Evolutionary conservation across 345 rosid genomes (phyloP).

Genomic region (Fremontodendron californicum): DNA sequence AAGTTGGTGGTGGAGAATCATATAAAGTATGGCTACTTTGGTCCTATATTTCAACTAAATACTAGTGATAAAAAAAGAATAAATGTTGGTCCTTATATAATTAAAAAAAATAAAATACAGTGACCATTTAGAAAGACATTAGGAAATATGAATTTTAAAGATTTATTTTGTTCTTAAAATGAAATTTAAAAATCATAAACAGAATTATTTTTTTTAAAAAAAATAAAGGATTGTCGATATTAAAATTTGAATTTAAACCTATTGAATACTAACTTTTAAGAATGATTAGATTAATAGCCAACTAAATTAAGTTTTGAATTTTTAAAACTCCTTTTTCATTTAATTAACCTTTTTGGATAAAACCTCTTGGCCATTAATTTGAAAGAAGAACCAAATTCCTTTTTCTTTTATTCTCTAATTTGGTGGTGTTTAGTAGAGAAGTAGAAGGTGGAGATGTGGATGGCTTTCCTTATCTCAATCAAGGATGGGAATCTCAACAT

Average conservation of each 20-base stretch:
- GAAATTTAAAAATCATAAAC: not conserved
- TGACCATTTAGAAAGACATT: not conserved
- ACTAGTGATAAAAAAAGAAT: not conserved
- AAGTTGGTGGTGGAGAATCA: slow-evolving; percentile 11
- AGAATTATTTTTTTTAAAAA: not conserved
- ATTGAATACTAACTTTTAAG: too few relatives aligned
- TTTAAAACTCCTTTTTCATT: not conserved
- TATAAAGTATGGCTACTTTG: not conserved
- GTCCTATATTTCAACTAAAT: not conserved
- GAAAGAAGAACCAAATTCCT: too few relatives aligned
- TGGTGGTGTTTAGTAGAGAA: not conserved
- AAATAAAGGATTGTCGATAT: too few relatives aligned
- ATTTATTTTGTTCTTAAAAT: too few relatives aligned
- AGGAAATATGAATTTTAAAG: not conserved
- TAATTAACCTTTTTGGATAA: not conserved
- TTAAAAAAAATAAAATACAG: not conserved
- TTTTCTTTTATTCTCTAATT: too few relatives aligned
- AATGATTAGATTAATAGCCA: too few relatives aligned
- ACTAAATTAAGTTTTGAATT: too few relatives aligned
- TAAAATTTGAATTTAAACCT: too few relatives aligned
- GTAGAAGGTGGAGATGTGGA: not conserved
- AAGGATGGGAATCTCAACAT: not conserved
- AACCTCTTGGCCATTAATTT: not conserved
- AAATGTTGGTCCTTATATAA: not conserved
- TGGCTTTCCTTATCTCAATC: not conserved